Evolutionary conservation across 106 monocot genomes (phyloP).

Genomic region (Acorus calamus): DNA sequence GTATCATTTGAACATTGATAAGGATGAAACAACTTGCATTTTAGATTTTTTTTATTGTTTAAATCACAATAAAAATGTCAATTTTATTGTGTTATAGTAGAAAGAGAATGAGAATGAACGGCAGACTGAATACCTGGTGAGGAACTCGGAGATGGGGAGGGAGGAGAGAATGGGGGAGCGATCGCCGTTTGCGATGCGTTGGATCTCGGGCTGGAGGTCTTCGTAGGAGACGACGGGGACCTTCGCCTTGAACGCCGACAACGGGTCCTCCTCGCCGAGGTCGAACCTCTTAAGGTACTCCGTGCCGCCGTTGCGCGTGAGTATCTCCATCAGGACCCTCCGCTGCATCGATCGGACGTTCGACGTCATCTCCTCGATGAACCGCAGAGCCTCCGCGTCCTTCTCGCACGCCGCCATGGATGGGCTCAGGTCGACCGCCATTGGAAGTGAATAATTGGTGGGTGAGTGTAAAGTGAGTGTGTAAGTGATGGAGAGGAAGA

Average conservation of each 20-base stretch:
- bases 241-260: constrained; percentile 33
- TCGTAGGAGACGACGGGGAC: constrained; percentile 48
- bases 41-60: too few relatives aligned
- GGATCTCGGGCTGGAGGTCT: constrained; percentile 46
- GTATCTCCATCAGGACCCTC: constrained; percentile 38
- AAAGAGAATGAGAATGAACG: too few relatives aligned
- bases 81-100: too few relatives aligned
- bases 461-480: not conserved
- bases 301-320: constrained; percentile 32
- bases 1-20: too few relatives aligned
- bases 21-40: too few relatives aligned
- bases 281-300: constrained; percentile 35
- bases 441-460: not conserved
- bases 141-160: constrained; percentile 55
- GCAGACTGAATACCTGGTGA: constrained; percentile 29
- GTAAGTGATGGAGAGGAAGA: too few relatives aligned
- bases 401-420: constrained; percentile 15
- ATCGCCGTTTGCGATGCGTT: constrained; percentile 54
- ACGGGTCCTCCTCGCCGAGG: constrained; percentile 24
- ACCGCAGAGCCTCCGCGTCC: constrained; percentile 39
- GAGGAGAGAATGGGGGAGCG: constrained; percentile 52
- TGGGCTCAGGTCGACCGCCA: constrained; percentile 23
- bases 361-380: constrained; percentile 58
- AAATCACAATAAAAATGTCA: too few relatives aligned
- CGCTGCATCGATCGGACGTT: constrained; percentile 33